Percentiles rank a stretch among this genome's conserved stretches.
Conservation (phyloP, 1,139 yeast species). For the Pichia sp. region DNA sequence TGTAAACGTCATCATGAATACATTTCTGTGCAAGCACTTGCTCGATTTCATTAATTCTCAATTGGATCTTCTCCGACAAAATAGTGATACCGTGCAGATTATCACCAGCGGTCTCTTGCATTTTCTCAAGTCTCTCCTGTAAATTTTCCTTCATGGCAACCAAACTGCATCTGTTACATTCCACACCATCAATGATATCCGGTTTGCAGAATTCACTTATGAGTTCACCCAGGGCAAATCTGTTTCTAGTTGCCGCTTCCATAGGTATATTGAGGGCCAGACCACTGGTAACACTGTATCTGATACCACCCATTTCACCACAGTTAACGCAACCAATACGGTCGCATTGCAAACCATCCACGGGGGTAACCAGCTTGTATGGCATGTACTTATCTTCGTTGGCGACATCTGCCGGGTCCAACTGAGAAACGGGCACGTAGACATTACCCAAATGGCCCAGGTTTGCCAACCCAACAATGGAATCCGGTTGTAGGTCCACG, state of each 20-base stretch:
- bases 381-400: conserved; percentile 40
- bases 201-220: conserved; percentile 69
- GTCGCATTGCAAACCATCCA: conserved; percentile 82
- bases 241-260: conserved; percentile 32
- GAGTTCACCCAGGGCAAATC: conserved; percentile 47
- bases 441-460: conserved; percentile 55
- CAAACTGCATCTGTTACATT: conserved; percentile 86
- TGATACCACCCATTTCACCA: conserved; percentile 89
- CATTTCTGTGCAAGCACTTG: conserved; percentile 54
- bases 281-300: conserved; percentile 77
- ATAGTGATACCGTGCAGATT: conserved; percentile 22
- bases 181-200: conserved; percentile 86
- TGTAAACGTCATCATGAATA: conserved; percentile 75
- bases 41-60: conserved; percentile 50
- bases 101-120: conserved; percentile 18
- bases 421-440: conserved; percentile 64
- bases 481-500: conserved; percentile 16
- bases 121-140: conserved; percentile 32
- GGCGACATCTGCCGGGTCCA: conserved; percentile 53
- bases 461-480: conserved; percentile 40
- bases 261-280: conserved; percentile 61
- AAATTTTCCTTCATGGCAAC: conserved; percentile 51
- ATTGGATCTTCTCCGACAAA: conserved; percentile 38
- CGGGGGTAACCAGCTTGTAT: conserved; percentile 67
- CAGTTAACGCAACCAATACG: conserved; percentile 83